A percentile compares a stretch with the other conserved stretches of the same genome.
Conservation (phyloP, 208 protist species). For the Trichomonas gallinae region DNA sequence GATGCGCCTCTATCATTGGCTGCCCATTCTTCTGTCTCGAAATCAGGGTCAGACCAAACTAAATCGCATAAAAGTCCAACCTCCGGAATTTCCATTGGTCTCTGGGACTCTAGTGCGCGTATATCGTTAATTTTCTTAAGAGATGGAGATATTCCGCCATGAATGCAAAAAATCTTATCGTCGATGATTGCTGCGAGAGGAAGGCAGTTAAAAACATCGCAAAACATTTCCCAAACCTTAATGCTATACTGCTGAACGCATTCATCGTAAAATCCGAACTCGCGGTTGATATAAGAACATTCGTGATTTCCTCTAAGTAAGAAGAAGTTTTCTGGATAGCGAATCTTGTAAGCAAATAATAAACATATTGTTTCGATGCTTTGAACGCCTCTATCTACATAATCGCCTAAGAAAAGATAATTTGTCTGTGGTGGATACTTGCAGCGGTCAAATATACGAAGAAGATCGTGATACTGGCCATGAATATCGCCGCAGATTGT, state of each 20-base stretch:
- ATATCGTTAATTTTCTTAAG: conserved; percentile 65
- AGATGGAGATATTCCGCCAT: conserved; percentile 61
- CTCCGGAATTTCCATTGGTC: conserved; percentile 78
- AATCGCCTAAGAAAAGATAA: conserved; percentile 24
- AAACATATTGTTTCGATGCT: background rate
- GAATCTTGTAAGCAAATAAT: background rate
- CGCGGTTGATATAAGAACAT: conserved; percentile 18
- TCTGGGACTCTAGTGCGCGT: conserved; percentile 62
- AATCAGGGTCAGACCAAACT: conserved; percentile 42
- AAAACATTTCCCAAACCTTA: conserved; percentile 82
- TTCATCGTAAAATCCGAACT: conserved; percentile 97
- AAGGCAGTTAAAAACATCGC: conserved; percentile 98
- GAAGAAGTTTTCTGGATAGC: conserved; percentile 21
- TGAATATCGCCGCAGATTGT: conserved; percentile 22
- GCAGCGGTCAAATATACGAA: background rate
- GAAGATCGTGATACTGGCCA: conserved; percentile 14
- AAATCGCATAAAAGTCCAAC: conserved; percentile 93
- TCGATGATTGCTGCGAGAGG: conserved; percentile 73
- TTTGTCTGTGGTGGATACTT: conserved; percentile 20
- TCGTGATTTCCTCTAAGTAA: conserved; percentile 38
- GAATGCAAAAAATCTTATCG: conserved; percentile 58
- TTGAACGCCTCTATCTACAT: conserved; percentile 24
- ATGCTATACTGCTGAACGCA: conserved; percentile 51
- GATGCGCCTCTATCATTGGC: conserved; percentile 57
- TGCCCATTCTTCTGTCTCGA: background rate